Conservation (phyloP, 83 land plant species). For the Picea abies region DNA sequence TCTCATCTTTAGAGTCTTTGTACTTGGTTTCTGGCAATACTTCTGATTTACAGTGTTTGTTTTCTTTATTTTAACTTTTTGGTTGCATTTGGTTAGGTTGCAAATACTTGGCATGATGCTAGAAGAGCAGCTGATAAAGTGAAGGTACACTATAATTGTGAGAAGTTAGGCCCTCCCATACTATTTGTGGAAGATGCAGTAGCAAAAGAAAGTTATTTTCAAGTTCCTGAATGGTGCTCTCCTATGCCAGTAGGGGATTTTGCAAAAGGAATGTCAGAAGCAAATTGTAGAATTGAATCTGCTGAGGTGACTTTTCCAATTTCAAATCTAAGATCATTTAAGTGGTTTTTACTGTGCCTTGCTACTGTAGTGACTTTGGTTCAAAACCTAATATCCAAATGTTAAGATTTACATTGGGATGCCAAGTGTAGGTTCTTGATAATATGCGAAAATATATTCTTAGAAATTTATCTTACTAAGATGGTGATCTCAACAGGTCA, state of each 20-base stretch:
- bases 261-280: conserved; percentile 63
- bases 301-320: conserved; percentile 18
- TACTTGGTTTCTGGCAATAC: too few relatives aligned
- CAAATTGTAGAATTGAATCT: conserved; percentile 51
- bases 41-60: too few relatives aligned
- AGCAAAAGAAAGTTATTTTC: conserved; percentile 54
- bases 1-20: too few relatives aligned
- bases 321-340: not conserved
- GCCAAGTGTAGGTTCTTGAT: not conserved
- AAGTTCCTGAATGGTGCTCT: conserved; percentile 30
- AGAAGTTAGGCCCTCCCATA: conserved; percentile 63
- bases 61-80: too few relatives aligned
- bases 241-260: conserved; percentile 61
- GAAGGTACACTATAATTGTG: conserved; percentile 60
- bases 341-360: not conserved
- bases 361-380: too few relatives aligned
- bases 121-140: conserved; percentile 60
- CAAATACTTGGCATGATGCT: conserved; percentile 77
- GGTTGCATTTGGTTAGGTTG: conserved; percentile 19
- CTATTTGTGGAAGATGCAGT: conserved; percentile 81
- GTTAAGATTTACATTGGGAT: too few relatives aligned
- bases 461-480: not conserved
- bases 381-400: too few relatives aligned
- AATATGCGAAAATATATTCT: not conserved
- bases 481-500: conserved; percentile 35